A percentile compares a stretch with the other conserved stretches of the same genome.
Evolutionary conservation across 306 rosid genomes (phyloP).

Genomic region (Sophora flavescens): DNA sequence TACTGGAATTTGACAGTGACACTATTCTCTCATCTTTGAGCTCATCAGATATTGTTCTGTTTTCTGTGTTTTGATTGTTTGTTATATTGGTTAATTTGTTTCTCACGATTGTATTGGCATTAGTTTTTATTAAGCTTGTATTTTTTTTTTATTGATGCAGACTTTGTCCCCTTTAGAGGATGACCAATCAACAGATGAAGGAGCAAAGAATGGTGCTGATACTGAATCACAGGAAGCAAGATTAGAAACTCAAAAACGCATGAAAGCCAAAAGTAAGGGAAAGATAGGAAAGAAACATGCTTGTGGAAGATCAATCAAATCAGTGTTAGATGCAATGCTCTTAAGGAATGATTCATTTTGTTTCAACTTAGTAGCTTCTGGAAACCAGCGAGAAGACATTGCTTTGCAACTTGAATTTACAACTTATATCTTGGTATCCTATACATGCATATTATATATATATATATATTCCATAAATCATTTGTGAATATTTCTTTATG

Average conservation of each 20-base stretch:
- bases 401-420: conserved; percentile 32
- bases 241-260: conserved; percentile 62
- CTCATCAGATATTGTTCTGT: conserved; percentile 9
- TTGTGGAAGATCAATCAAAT: no score
- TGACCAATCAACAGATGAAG: conserved; percentile 53
- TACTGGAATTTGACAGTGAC: no score
- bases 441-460: not conserved
- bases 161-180: conserved; percentile 61
- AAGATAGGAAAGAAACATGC: conserved; percentile 39
- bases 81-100: conserved; percentile 15
- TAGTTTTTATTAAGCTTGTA: conserved; percentile 22
- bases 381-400: conserved; percentile 71
- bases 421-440: conserved; percentile 1
- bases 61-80: not conserved
- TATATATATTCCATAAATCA: not conserved
- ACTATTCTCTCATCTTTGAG: conserved; percentile 2
- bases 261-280: conserved; percentile 57
- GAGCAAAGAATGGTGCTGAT: conserved; percentile 47
- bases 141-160: conserved; percentile 51
- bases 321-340: conserved; percentile 50
- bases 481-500: not conserved
- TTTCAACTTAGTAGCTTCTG: conserved; percentile 79
- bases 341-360: conserved; percentile 70
- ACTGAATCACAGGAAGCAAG: conserved; percentile 63
- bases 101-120: conserved; percentile 27